Evolutionary conservation across 1,139 yeast genomes (phyloP).

Genomic region (Wickerhamiella infanticola): DNA sequence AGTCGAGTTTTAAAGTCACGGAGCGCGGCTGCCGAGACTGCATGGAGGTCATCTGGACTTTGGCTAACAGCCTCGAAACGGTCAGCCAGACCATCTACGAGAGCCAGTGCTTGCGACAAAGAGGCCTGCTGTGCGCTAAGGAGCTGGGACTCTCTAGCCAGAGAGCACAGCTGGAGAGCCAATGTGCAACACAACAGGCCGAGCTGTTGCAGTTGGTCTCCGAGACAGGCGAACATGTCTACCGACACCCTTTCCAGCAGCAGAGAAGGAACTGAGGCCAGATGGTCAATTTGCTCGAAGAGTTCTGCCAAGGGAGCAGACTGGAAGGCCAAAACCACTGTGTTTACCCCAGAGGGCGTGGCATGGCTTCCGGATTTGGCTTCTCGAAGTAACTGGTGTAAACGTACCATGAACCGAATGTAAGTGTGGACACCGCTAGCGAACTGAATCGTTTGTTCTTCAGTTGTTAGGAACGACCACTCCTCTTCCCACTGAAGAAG

Average conservation of each 20-base stretch:
- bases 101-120: background rate
- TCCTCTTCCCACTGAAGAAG: slow-evolving; percentile 48
- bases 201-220: slow-evolving; percentile 47
- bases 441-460: slow-evolving; percentile 54
- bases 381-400: slow-evolving; percentile 9
- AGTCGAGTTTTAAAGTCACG: slow-evolving; percentile 1
- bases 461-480: slow-evolving; percentile 58
- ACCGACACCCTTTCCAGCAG: slow-evolving; percentile 35
- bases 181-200: slow-evolving; percentile 19
- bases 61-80: slow-evolving; percentile 15
- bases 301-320: slow-evolving; percentile 2
- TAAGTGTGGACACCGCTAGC: slow-evolving; percentile 62
- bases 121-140: background rate
- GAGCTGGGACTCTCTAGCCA: background rate
- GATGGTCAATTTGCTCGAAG: slow-evolving; percentile 2
- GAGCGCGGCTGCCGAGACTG: slow-evolving; percentile 2
- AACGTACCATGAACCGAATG: slow-evolving; percentile 38
- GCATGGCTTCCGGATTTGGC: background rate
- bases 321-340: slow-evolving; percentile 2
- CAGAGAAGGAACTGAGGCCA: slow-evolving; percentile 28
- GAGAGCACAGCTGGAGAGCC: background rate
- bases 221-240: slow-evolving; percentile 49
- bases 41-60: slow-evolving; percentile 8
- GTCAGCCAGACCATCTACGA: slow-evolving; percentile 10
- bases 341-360: background rate